Percentiles rank a stretch among this genome's conserved stretches.
phyloP scores from a whole-genome alignment of 345 rosid species.

The Cardiospermum halicacabum region DNA sequence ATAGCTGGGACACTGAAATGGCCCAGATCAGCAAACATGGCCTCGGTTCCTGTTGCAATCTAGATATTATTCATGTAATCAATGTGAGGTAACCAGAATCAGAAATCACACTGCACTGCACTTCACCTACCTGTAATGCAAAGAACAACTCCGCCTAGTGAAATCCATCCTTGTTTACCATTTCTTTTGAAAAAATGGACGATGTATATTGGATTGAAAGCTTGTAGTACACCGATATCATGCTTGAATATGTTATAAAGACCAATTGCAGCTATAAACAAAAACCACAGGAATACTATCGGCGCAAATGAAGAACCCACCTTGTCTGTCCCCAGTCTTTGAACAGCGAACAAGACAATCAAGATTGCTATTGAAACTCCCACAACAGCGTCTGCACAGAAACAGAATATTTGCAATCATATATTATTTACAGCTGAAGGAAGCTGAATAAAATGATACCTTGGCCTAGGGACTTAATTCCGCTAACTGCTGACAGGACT shows the following conservation, averaged over 20 bases:
- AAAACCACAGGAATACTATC: conserved; percentile 50
- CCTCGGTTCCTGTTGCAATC: conserved; percentile 47
- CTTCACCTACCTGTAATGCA: conserved; percentile 77
- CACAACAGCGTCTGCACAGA: conserved; percentile 20
- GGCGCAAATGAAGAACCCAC: conserved; percentile 70
- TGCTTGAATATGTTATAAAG: conserved; percentile 51
- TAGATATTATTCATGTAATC: no score
- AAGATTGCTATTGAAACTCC: conserved; percentile 28
- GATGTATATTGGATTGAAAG: conserved; percentile 57
- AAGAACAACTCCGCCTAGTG: conserved; percentile 63
- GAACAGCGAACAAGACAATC: conserved; percentile 17
- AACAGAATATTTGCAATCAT: no score
- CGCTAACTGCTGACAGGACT: conserved; percentile 80
- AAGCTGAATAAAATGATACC: no score
- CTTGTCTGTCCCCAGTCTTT: conserved; percentile 45
- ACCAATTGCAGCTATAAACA: conserved; percentile 40
- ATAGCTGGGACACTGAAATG: conserved; percentile 63
- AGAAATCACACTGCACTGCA: no score
- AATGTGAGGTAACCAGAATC: no score
- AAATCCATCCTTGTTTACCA: conserved; percentile 46
- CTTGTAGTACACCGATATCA: conserved; percentile 47
- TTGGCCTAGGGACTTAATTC: conserved; percentile 57
- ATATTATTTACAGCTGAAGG: no score
- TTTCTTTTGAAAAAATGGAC: conserved; percentile 43
- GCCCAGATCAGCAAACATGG: conserved; percentile 85